Percentiles rank a stretch among this genome's conserved stretches.
Conservation (phyloP, 441 rosid species). For the Mallotus repandus region DNA sequence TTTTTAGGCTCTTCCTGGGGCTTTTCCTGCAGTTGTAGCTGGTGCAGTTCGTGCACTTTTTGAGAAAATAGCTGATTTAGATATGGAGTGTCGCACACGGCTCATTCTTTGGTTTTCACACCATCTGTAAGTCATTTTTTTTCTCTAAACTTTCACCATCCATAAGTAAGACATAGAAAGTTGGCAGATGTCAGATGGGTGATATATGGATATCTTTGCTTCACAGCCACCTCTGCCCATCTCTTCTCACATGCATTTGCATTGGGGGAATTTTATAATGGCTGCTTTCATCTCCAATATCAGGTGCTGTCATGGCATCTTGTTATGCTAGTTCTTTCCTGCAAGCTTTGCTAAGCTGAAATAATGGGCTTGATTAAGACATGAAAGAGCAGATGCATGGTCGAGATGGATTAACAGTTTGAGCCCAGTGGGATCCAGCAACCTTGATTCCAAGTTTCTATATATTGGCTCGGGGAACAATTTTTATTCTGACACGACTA, state of each 20-base stretch:
- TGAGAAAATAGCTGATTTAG: constrained; percentile 90
- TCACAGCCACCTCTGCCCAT: background rate
- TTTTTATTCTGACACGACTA: background rate
- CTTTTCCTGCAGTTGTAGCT: constrained; percentile 99
- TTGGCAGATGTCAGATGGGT: background rate
- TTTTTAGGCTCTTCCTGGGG: constrained; percentile 98
- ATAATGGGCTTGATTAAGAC: background rate
- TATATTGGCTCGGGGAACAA: background rate
- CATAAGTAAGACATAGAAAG: constrained; percentile 47
- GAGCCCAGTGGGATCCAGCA: too few species aligned
- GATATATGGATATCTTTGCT: background rate
- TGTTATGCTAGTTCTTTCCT: background rate
- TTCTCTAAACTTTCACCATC: constrained; percentile 45
- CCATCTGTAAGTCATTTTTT: constrained; percentile 69
- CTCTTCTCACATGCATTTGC: background rate
- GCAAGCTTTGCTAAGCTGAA: background rate
- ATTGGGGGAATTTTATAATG: too few species aligned
- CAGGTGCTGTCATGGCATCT: background rate
- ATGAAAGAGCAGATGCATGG: background rate
- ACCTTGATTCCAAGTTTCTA: too few species aligned
- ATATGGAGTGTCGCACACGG: constrained; percentile 93
- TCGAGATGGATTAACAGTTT: too few species aligned
- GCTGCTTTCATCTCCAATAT: too few species aligned
- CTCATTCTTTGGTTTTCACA: constrained; percentile 99
- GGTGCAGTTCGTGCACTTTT: constrained; percentile 98